phyloP scores from a whole-genome alignment of 2,329 filamentous ascomycete genomes.

The Xylariaceae sp. region DNA sequence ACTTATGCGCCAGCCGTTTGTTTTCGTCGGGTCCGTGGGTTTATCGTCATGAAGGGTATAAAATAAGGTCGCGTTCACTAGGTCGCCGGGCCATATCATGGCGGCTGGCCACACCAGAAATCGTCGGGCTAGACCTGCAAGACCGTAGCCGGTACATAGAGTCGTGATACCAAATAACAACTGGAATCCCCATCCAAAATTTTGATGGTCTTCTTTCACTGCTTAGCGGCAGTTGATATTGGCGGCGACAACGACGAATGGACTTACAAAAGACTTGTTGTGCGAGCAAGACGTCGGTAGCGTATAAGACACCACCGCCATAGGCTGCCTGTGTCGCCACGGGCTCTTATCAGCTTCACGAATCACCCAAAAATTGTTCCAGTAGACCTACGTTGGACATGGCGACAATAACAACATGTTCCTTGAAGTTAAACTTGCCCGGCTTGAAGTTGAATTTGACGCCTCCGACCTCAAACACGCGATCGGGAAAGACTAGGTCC shows the following conservation, averaged over 20 bases:
- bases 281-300: conserved; percentile 57
- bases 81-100: conserved; percentile 68
- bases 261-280: conserved; percentile 57
- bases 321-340: conserved; percentile 55
- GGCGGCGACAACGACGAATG: not conserved
- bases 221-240: conserved; percentile 5
- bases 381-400: conserved; percentile 65
- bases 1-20: conserved; percentile 64
- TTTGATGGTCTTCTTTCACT: conserved; percentile 50
- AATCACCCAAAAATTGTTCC: not conserved
- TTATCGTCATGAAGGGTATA: conserved; percentile 68
- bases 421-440: conserved; percentile 47
- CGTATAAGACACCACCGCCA: conserved; percentile 62
- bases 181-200: conserved; percentile 64
- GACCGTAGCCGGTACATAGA: conserved; percentile 67
- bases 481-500: conserved; percentile 44
- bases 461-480: conserved; percentile 42
- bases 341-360: conserved; percentile 3
- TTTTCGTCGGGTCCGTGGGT: conserved; percentile 54
- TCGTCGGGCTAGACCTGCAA: conserved; percentile 64
- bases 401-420: conserved; percentile 55
- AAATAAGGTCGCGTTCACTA: conserved; percentile 67
- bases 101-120: conserved; percentile 67
- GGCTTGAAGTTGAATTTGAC: conserved; percentile 48
- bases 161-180: conserved; percentile 65